phyloP scores from a whole-genome alignment of 139 green algal genomes.

The Chlorella vulgaris region DNA sequence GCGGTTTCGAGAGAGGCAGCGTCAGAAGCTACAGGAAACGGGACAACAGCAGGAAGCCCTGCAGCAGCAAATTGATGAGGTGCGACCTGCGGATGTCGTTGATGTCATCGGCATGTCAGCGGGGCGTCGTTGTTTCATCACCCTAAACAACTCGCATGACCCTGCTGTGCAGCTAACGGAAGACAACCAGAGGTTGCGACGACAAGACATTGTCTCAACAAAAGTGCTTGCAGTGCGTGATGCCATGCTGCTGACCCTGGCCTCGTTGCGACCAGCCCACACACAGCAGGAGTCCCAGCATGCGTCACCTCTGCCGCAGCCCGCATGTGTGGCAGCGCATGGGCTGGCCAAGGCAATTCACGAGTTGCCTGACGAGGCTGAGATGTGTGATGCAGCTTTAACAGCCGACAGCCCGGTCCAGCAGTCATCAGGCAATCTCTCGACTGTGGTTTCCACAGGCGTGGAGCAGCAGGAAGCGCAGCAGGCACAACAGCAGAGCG shows the following conservation, averaged over 20 bases:
- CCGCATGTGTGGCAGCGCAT: background rate
- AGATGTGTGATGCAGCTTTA: background rate
- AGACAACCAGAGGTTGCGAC: background rate
- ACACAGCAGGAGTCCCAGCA: background rate
- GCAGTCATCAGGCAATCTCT: too few species aligned
- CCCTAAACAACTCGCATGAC: too few species aligned
- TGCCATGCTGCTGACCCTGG: slow-evolving; percentile 19
- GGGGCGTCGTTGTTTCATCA: background rate
- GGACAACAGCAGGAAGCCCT: slow-evolving; percentile 1
- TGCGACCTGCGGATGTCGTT: background rate
- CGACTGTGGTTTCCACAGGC: too few species aligned
- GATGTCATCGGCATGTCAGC: background rate
- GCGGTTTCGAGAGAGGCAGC: slow-evolving; percentile 29
- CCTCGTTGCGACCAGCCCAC: background rate
- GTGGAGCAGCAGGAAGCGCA: background rate
- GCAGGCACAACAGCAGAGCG: background rate
- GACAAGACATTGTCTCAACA: background rate
- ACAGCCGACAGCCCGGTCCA: too few species aligned
- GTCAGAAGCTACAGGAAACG: background rate
- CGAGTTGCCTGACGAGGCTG: background rate
- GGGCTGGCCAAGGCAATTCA: slow-evolving; percentile 2
- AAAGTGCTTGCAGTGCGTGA: slow-evolving; percentile 31
- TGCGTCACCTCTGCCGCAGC: background rate
- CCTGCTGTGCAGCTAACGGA: background rate
- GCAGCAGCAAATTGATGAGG: slow-evolving; percentile 13